Base-by-base conservation (phyloP, 257 asterid genomes). In the Petrea volubilis region DNA sequence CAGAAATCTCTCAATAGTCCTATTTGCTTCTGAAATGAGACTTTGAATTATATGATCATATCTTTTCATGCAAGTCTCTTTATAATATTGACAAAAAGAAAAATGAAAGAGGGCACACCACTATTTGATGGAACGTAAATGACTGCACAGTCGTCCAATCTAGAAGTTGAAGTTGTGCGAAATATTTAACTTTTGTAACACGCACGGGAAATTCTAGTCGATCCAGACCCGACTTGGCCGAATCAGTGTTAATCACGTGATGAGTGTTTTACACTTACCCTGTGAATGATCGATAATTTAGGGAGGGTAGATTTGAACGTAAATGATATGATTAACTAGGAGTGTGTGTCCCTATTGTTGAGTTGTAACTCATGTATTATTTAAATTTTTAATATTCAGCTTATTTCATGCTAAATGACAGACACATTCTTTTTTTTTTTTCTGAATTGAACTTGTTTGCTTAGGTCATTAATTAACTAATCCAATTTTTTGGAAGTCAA, bases 401-500 rank as follows among this genome's bases (percentile, higher is more conserved):
- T 15, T 29, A 51, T 68, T 60, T 47, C 49, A 52, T 49, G 71
- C 55, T 63, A 46, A 44, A 64, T 46, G 76, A 25, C 72, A 68
- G 46, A 27, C 7, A 15, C 40, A 53, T 10, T 21, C 17, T 20
- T 62, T 14, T 57, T 53, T 3, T 34, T 14, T 38, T 38, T 38
- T 38, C 7, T 33, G 7, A 33, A 33, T 38, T n/a, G n/a, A n/a
- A n/a, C 3, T 38, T 47, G 38, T 57, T 76, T 15, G 66, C 43
- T 41, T 33, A 51, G 60, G 61, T 71, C 69, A 70, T 66, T 10
- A 9, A 2, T 68, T 52, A 68, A 62, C 15, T 71, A 74, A 74
- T 69, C 70, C 68, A 73, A 1, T 20, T 21, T 64, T 41, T 49
- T 56, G 47, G 18, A 63, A 74, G 77, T 78, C 79, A 78, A 74